Evolutionary conservation across 164 flowering plant genomes (phyloP).

Genomic region (Piper betle): DNA sequence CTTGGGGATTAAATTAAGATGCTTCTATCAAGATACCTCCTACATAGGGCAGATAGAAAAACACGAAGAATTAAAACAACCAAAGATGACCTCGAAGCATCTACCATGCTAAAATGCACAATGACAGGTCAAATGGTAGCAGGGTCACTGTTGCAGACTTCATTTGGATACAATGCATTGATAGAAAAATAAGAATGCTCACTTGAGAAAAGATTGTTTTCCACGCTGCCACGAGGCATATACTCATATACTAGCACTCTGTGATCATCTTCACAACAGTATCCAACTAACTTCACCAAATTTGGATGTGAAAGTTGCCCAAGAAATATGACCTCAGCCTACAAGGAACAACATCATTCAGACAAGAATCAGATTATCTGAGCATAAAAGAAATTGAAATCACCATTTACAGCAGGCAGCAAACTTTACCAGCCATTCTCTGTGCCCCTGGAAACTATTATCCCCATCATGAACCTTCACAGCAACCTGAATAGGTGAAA

Average conservation of each 20-base stretch:
- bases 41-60: no score
- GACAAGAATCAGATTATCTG: not conserved
- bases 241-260: slow-evolving; percentile 84
- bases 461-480: slow-evolving; percentile 97
- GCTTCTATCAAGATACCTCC: no score
- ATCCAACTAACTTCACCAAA: slow-evolving; percentile 80
- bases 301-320: slow-evolving; percentile 98
- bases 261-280: slow-evolving; percentile 89
- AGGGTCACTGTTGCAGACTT: no score
- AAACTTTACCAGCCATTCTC: slow-evolving; percentile 89
- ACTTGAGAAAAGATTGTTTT: slow-evolving; percentile 83
- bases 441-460: slow-evolving; percentile 85
- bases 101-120: no score
- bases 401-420: not conserved
- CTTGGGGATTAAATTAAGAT: no score
- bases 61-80: no score
- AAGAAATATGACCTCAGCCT: slow-evolving; percentile 92
- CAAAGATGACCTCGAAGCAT: no score
- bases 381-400: not conserved
- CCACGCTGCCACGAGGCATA: slow-evolving; percentile 87
- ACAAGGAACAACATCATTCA: not conserved
- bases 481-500: slow-evolving; percentile 58
- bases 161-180: no score
- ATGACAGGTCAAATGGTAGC: no score
- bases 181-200: slow-evolving; percentile 4